Percentiles rank a stretch among this genome's conserved stretches.
phyloP scores from a whole-genome alignment of 2,329 filamentous ascomycete genomes.

The Fusarium chaquense region DNA sequence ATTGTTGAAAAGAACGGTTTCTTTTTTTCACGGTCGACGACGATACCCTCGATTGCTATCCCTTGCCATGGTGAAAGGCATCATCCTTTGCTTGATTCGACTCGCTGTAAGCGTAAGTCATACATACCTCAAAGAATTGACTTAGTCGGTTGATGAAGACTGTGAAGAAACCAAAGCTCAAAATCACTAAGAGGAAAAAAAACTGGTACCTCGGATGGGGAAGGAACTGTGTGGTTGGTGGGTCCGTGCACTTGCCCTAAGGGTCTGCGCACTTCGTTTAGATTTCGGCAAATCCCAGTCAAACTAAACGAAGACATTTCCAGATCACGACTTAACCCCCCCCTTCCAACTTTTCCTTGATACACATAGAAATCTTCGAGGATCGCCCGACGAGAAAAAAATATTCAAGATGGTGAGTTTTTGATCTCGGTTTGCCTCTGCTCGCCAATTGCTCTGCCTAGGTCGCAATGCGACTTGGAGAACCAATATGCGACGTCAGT shows the following conservation, averaged over 20 bases:
- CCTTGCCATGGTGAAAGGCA: conserved; percentile 66
- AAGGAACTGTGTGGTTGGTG: conserved; percentile 53
- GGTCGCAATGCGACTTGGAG: conserved; percentile 7
- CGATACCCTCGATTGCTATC: conserved; percentile 68
- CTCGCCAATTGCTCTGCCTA: conserved; percentile 37
- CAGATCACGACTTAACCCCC: conserved; percentile 49
- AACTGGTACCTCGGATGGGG: conserved; percentile 25
- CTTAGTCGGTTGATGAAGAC: conserved; percentile 45
- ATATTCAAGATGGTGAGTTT: conserved; percentile 70
- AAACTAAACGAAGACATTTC: conserved; percentile 49
- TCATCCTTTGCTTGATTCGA: conserved; percentile 54
- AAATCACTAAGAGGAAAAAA: conserved; percentile 10
- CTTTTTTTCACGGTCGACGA: conserved; percentile 40
- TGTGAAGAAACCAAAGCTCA: conserved; percentile 43
- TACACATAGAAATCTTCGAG: conserved; percentile 70
- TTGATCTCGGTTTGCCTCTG: not conserved
- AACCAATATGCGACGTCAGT: conserved; percentile 25
- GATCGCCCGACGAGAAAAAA: conserved; percentile 71
- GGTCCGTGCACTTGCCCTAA: conserved; percentile 61
- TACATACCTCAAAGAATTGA: conserved; percentile 61
- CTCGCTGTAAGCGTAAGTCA: conserved; percentile 48
- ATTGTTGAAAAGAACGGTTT: conserved; percentile 30
- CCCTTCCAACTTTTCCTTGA: conserved; percentile 47
- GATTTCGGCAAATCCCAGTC: conserved; percentile 55
- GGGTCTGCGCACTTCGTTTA: conserved; percentile 50